Base-by-base conservation (phyloP, 352 stramenopile genomes). In the Phytophthora cajani region DNA sequence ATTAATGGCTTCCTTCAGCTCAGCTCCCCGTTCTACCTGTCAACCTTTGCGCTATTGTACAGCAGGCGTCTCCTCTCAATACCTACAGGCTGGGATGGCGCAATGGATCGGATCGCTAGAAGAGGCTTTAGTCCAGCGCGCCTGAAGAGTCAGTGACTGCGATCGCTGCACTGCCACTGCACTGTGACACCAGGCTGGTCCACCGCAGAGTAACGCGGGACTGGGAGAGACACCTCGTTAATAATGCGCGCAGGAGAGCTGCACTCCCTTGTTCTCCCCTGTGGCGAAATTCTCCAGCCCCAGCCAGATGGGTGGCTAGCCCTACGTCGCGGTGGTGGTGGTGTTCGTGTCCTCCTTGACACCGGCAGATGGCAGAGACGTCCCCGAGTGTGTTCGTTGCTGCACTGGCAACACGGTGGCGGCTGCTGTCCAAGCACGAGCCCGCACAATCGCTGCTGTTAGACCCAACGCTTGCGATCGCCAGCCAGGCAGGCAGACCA, bases 261-360 rank as follows among this genome's bases (percentile, higher is more conserved):
- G 9, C 19, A 51, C 9, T 51, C 19, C n/a, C 47, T 17, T 49
- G 5, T 21, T 51, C 19, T 12, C 47, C 27, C 27, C 27, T 30
- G 47, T 30, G 19, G 47, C 21, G 47, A 54, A 54, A 54, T 33
- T 50, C 44, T 50, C 17, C 44, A 32, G 19, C 47, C 47, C 16
- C 32, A 38, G 38, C 47, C 44, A 69, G 67, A 74, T 74, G 67
- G 61, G 14, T 63, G 25, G 32, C n/a, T 61, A 51, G 32, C 55
- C 55, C 55, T 61, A 61, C 33, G 14, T 16, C 55, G 55, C 55
- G 55, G 23, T 33, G 46, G 33, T 19, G 51, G 8, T 17, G 30
- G 30, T 49, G 55, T 65, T 65, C 63, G 63, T 30, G 27, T 23
- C 5, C 36, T 46, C 38, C 38, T 46, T 46, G 38, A 25, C 36